These are phyloP conservation scores for Blumeriella jaapii DNA, from an alignment of 2,329 filamentous ascomycete species.

Conservation along the genomic window DNA sequence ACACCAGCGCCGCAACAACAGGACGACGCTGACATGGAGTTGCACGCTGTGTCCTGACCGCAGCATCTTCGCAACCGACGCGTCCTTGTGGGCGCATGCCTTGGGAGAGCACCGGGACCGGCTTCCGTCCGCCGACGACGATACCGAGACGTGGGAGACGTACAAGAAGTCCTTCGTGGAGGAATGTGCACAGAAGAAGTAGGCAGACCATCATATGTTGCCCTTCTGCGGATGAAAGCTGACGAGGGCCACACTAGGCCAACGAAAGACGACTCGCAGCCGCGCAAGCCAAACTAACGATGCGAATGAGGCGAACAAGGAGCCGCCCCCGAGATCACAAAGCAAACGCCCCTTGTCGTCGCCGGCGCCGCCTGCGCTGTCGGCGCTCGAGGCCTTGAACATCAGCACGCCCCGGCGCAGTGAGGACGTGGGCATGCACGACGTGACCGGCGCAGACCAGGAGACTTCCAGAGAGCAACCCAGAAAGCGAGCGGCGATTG, in stretches of 20 bases:
- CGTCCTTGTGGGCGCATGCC: slow-evolving; percentile 16
- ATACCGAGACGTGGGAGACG: slow-evolving; percentile 4
- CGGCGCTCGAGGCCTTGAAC: slow-evolving; percentile 15
- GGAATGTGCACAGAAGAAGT: slow-evolving; percentile 12
- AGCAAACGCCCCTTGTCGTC: slow-evolving; percentile 3
- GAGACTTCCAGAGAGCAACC: slow-evolving; percentile 13
- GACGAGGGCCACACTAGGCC: slow-evolving; percentile 8
- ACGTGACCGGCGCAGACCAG: slow-evolving; percentile 13
- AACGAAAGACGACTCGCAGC: slow-evolving; percentile 12
- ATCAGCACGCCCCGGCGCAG: slow-evolving; percentile 9
- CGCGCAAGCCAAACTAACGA: slow-evolving; percentile 12
- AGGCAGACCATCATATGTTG: background rate
- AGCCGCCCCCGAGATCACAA: slow-evolving; percentile 8
- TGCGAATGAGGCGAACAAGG: slow-evolving; percentile 5
- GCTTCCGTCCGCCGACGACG: slow-evolving; percentile 6
- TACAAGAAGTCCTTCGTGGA: slow-evolving; percentile 11
- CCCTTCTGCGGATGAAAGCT: slow-evolving; percentile 9
- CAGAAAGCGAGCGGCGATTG: slow-evolving; percentile 20
- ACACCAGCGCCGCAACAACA: slow-evolving; percentile 14
- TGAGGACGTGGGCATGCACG: slow-evolving; percentile 16
- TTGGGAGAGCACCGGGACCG: slow-evolving; percentile 9
- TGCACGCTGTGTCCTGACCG: slow-evolving; percentile 15
- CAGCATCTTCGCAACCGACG: slow-evolving; percentile 9
- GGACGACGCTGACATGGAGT: slow-evolving; percentile 13
- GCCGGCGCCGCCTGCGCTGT: slow-evolving; percentile 8